These are phyloP conservation scores for Torulaspora globosa DNA, from an alignment of 1,139 yeast species.

Conservation along the genomic window DNA sequence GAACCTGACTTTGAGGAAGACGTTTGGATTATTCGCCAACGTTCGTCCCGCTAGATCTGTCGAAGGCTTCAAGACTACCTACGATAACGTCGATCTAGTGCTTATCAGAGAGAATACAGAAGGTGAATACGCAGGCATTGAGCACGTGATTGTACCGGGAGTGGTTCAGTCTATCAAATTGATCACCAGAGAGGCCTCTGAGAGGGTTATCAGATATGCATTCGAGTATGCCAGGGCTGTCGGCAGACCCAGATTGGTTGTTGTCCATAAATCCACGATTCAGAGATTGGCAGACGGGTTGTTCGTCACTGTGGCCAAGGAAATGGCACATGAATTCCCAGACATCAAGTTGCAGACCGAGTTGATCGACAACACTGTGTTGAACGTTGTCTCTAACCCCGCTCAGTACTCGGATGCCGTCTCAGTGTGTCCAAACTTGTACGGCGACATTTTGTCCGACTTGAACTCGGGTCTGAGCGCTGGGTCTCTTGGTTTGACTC, in stretches of 20 bases:
- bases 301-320: slow-evolving; percentile 87
- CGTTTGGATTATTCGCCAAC: slow-evolving; percentile 92
- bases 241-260: slow-evolving; percentile 84
- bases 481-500: slow-evolving; percentile 97
- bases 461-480: slow-evolving; percentile 87
- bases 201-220: slow-evolving; percentile 93
- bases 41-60: slow-evolving; percentile 96
- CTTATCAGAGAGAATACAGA: slow-evolving; percentile 98
- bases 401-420: slow-evolving; percentile 76
- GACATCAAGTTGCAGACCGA: slow-evolving; percentile 78
- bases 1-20: slow-evolving; percentile 95
- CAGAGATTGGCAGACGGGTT: slow-evolving; percentile 98
- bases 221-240: slow-evolving; percentile 91
- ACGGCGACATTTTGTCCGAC: slow-evolving; percentile 98
- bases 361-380: slow-evolving; percentile 91
- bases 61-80: slow-evolving; percentile 91
- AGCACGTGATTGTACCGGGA: slow-evolving; percentile 96
- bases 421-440: slow-evolving; percentile 98
- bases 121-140: slow-evolving; percentile 99
- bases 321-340: slow-evolving; percentile 87
- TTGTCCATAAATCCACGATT: slow-evolving; percentile 97
- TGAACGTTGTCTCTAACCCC: slow-evolving; percentile 87
- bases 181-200: slow-evolving; percentile 93
- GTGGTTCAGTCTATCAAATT: slow-evolving; percentile 97
- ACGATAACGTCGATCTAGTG: slow-evolving; percentile 90